phyloP scores from a whole-genome alignment of 176 grass and related monocot genomes.

The Typha latifolia region DNA sequence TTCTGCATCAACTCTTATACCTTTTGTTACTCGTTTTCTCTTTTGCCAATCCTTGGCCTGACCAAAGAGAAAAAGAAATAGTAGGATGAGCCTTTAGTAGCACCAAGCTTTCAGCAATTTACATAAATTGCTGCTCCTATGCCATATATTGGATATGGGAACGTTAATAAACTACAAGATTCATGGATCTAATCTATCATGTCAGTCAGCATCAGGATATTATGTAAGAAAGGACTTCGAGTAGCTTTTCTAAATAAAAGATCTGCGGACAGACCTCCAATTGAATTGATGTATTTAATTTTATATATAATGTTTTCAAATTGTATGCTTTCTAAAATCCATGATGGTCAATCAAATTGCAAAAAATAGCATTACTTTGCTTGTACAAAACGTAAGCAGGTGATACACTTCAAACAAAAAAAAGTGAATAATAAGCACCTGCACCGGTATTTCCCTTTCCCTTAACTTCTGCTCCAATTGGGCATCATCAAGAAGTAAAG shows the following conservation, averaged over 20 bases:
- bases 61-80: slow-evolving; percentile 11
- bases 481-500: slow-evolving; percentile 79
- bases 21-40: slow-evolving; percentile 53
- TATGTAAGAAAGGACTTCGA: no score
- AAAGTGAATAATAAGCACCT: slow-evolving; percentile 33
- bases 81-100: not conserved
- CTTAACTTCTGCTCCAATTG: slow-evolving; percentile 89
- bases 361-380: slow-evolving; percentile 11
- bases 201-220: no score
- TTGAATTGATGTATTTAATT: no score
- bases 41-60: slow-evolving; percentile 83
- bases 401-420: slow-evolving; percentile 12
- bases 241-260: no score
- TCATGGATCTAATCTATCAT: no score
- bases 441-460: slow-evolving; percentile 92
- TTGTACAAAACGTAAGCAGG: not conserved
- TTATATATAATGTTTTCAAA: no score
- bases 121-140: not conserved
- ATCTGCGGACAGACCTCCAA: no score
- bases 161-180: no score
- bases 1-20: slow-evolving; percentile 75
- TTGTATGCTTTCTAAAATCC: no score
- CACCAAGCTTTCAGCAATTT: not conserved
- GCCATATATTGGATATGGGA: no score
- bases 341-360: slow-evolving; percentile 7